Percentiles rank a stretch among this genome's conserved stretches.
These are phyloP conservation scores for Phascolomyces articulosus DNA, from an alignment of 371 early-diverging fungal species.

Conservation along the genomic window DNA sequence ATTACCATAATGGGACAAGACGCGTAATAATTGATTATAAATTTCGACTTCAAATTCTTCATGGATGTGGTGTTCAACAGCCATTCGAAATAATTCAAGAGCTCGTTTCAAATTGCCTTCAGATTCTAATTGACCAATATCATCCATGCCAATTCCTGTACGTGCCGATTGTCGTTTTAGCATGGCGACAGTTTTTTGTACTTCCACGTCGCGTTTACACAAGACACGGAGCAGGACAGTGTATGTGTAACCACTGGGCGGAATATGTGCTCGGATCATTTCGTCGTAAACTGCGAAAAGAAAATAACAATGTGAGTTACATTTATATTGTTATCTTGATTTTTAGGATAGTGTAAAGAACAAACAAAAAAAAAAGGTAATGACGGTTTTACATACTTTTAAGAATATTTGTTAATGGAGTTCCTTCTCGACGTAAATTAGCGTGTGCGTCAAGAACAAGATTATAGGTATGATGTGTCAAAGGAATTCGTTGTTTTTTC, in stretches of 20 bases:
- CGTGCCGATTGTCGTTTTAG: constrained; percentile 42
- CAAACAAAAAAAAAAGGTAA: neutral
- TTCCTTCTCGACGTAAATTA: constrained; percentile 44
- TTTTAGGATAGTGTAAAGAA: too few species aligned
- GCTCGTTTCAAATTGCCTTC: constrained; percentile 43
- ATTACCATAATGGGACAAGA: constrained; percentile 51
- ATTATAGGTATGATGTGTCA: constrained; percentile 51
- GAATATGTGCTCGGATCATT: constrained; percentile 36
- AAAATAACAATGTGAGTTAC: constrained; percentile 6
- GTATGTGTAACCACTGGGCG: constrained; percentile 43
- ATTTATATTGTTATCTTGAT: neutral
- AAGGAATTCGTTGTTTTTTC: constrained; percentile 29
- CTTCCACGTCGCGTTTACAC: constrained; percentile 52
- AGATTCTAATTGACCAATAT: constrained; percentile 33
- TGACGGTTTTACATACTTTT: constrained; percentile 25
- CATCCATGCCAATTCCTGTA: constrained; percentile 23
- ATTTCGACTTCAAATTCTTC: constrained; percentile 47
- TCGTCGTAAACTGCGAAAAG: constrained; percentile 47
- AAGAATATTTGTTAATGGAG: constrained; percentile 32
- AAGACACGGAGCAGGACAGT: constrained; percentile 37
- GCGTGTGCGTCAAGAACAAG: constrained; percentile 47
- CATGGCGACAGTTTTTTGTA: constrained; percentile 51
- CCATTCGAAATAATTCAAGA: constrained; percentile 36
- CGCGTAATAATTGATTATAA: constrained; percentile 49
- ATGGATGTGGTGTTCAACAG: constrained; percentile 24